Conservation (phyloP, 2,329 filamentous ascomycete genomes). For the Penicillium digitatum region DNA sequence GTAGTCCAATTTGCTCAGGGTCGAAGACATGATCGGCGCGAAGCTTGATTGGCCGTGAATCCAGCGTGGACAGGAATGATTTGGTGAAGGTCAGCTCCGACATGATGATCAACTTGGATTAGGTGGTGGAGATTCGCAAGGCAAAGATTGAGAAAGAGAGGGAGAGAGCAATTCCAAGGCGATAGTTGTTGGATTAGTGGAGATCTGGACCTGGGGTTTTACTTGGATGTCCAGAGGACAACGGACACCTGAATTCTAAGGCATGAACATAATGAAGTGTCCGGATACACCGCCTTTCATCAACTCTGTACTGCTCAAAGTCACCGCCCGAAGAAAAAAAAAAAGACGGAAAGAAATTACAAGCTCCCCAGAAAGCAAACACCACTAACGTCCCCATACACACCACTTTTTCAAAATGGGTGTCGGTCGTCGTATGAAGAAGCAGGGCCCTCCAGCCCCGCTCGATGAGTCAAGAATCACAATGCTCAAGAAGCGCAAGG, state of each 20-base stretch:
- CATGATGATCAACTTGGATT: slow-evolving; percentile 48
- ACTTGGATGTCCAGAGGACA: slow-evolving; percentile 5
- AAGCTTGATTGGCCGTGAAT: slow-evolving; percentile 74
- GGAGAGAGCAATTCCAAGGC: background rate
- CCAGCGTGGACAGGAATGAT: slow-evolving; percentile 74
- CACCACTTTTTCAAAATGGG: slow-evolving; percentile 61
- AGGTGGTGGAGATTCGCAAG: background rate
- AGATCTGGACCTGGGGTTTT: background rate
- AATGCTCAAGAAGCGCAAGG: slow-evolving; percentile 74
- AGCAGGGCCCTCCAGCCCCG: slow-evolving; percentile 81
- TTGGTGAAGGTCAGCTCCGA: slow-evolving; percentile 82
- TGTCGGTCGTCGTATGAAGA: slow-evolving; percentile 86
- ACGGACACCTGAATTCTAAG: slow-evolving; percentile 11
- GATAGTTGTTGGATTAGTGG: background rate
- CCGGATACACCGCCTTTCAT: slow-evolving; percentile 20
- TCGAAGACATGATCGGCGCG: slow-evolving; percentile 89
- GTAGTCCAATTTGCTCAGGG: slow-evolving; percentile 69
- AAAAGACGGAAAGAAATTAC: slow-evolving; percentile 30
- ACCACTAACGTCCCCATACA: slow-evolving; percentile 17
- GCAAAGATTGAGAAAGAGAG: no score
- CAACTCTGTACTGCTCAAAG: slow-evolving; percentile 19
- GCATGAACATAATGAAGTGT: background rate
- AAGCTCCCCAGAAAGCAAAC: slow-evolving; percentile 13
- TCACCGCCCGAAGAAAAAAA: slow-evolving; percentile 31
- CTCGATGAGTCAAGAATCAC: slow-evolving; percentile 68